Evolutionary conservation across 176 grass and related monocot species (phyloP), one percentile per base, ranked within the genome.

Genomic region (Carex myosuroides): DNA sequence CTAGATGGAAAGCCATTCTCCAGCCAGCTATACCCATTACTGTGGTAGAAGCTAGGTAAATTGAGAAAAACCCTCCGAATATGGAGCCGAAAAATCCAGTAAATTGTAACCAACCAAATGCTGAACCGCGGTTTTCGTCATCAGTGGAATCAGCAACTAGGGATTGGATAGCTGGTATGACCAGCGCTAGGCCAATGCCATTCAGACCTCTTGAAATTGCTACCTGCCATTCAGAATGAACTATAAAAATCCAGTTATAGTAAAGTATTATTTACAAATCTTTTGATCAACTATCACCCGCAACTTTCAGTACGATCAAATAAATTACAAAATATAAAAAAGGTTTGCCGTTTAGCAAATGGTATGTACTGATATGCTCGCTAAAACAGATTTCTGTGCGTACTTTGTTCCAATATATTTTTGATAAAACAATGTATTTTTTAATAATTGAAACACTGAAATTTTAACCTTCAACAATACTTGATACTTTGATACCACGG

Each of bases 91-190:
- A 53, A 29, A 89, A 89, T 58, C 84, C 79, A 84, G 94, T 96
- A 84, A 93, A 84, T 79, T 85, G 85, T 9, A 96, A 87, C 89
- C 91, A 91, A 26, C 94, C 91, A 44, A 96, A 96, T 11, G 91
- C 94, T 0, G 87, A 82, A 60, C 94, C 94, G 0, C 91, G 85
- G 2, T 85, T 88, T 88, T 80, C 50, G 44, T 97, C 91, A 54
- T 97, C 89, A 21, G 91, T 97, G 80, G 90, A 88, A 87, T 93
- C 94, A 53, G 94, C 94, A 29, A 97, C 89, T 1, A 97, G 84
- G 8, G 94, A 93, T 60, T 79, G 90, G 75, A 93, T 97, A 4
- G 94, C 91, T 21, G 94, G 94, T 14, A 69, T 61, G 1, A 89
- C 94, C 50, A 97, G 68, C 21, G 94, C 89, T 0, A 97, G 82